Evolutionary conservation across 1,284 basidiomycete species (phyloP), one percentile per base, ranked within the genome.

Genomic region (Meira miltonrushii): DNA sequence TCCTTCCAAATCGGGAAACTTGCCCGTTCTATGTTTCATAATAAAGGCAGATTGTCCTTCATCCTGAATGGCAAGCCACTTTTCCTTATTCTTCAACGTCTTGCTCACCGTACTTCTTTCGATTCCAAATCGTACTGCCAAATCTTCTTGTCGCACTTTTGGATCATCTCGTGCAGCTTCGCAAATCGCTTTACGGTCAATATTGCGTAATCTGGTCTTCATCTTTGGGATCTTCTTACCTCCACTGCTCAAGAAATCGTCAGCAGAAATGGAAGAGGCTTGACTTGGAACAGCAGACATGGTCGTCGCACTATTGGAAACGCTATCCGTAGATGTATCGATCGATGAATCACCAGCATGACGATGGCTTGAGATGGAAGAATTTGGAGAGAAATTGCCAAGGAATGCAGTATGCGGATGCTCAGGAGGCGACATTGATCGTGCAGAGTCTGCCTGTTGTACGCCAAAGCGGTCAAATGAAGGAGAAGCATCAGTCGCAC

Each of bases 31-130:
- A 37, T 75, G 72, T 59, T 69, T 75, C 52, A 62, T 61, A 38
- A 68, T 67, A 23, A 55, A 43, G 0, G 69, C 61, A 1, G 59
- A 59, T n/a, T 63, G 65, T 47, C 66, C 62, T 11, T 48, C 40
- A 2, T 67, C 68, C 19, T 73, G 66, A 37, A 89, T 83, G 60
- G 83, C 84, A 70, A 92, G 80, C 90, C 90, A 93, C 68, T 86
- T 86, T 15, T 84, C 82, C 79, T 88, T 89, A 71, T 88, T 81
- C 62, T 92, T 92, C 63, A 93, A 82, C 65, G 92, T 92, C 81
- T 93, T 92, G 80, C 87, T 89, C 74, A 93, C 88, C n/a, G 90
- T 93, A 79, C 88, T 91, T 53, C 91, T 86, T 76, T 93, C 91
- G 57, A 92, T 87, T 55, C 85, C 84, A 75, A 87, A 93, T 41